phyloP scores from a whole-genome alignment of 2,329 filamentous ascomycete genomes.

The Fusarium sp. region DNA sequence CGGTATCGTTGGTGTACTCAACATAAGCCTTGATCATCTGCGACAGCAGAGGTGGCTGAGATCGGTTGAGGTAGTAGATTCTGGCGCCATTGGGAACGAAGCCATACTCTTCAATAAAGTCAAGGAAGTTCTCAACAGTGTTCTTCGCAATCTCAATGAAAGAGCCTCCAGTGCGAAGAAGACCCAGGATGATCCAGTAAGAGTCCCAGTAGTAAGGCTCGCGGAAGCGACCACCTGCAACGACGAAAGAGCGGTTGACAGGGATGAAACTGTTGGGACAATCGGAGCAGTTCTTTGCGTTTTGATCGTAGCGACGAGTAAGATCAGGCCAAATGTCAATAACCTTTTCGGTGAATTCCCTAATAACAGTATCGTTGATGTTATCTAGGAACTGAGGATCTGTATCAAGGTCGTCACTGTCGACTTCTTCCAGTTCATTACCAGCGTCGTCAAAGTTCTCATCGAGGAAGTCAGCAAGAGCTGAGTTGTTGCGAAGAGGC shows the following conservation, averaged over 20 bases:
- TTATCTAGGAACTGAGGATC: slow-evolving; percentile 68
- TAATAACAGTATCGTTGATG: slow-evolving; percentile 68
- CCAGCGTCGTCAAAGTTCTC: slow-evolving; percentile 73
- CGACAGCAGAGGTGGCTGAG: slow-evolving; percentile 73
- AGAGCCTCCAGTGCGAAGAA: slow-evolving; percentile 72
- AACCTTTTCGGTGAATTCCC: slow-evolving; percentile 71
- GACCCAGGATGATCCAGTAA: slow-evolving; percentile 75
- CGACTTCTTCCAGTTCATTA: slow-evolving; percentile 69
- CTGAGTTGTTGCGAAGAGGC: slow-evolving; percentile 72
- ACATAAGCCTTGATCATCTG: slow-evolving; percentile 75
- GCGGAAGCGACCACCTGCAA: slow-evolving; percentile 77
- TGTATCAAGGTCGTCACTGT: slow-evolving; percentile 63
- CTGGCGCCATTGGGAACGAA: slow-evolving; percentile 77
- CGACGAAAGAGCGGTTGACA: slow-evolving; percentile 75
- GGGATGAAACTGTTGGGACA: slow-evolving; percentile 75
- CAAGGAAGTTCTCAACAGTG: slow-evolving; percentile 77
- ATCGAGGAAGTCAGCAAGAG: slow-evolving; percentile 70
- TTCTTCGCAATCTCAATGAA: slow-evolving; percentile 73
- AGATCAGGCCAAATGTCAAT: slow-evolving; percentile 78
- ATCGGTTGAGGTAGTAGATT: slow-evolving; percentile 75
- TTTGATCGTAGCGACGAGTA: slow-evolving; percentile 68
- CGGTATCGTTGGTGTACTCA: slow-evolving; percentile 72
- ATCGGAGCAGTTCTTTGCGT: slow-evolving; percentile 64
- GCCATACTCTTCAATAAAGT: slow-evolving; percentile 72
- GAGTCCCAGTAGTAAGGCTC: slow-evolving; percentile 80